Percentiles rank a stretch among this genome's conserved stretches.
These are phyloP conservation scores for Penicillium tannophilum DNA, from an alignment of 495 filamentous ascomycete species.

Conservation along the genomic window DNA sequence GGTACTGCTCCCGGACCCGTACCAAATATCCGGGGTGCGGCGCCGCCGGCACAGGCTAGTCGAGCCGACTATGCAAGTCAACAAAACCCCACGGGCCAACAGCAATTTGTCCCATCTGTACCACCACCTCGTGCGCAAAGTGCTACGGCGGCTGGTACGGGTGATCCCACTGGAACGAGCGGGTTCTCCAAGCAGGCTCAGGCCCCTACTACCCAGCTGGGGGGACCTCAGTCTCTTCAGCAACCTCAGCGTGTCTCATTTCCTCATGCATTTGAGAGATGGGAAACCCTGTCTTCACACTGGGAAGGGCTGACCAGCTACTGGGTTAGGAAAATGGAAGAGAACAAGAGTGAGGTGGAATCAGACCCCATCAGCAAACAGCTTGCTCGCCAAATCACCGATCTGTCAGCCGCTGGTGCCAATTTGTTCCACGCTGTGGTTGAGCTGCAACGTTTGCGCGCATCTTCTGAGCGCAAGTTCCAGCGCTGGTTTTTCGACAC, in stretches of 20 bases:
- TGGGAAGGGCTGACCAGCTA: constrained; percentile 98
- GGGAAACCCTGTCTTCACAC: constrained; percentile 94
- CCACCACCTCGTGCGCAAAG: constrained; percentile 31
- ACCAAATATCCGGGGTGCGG: constrained; percentile 11
- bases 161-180: constrained; percentile 17
- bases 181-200: constrained; percentile 29
- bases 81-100: constrained; percentile 29
- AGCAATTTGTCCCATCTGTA: constrained; percentile 25
- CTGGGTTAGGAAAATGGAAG: constrained; percentile 91
- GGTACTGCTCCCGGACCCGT: constrained; percentile 20
- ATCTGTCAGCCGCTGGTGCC: constrained; percentile 92
- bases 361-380: constrained; percentile 82
- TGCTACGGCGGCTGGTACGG: constrained; percentile 26
- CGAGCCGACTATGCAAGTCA: constrained; percentile 19
- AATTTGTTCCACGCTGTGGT: constrained; percentile 98
- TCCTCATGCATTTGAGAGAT: constrained; percentile 96
- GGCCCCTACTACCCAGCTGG: constrained; percentile 30
- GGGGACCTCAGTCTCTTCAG: constrained; percentile 41
- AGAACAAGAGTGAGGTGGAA: constrained; percentile 81
- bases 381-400: constrained; percentile 89
- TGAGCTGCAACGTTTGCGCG: constrained; percentile 91
- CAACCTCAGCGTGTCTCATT: constrained; percentile 58
- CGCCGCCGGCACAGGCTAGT: constrained; percentile 14
- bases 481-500: constrained; percentile 99
- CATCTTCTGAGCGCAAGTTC: constrained; percentile 95